Evolutionary conservation across 2,329 filamentous ascomycete species (phyloP).

Genomic region (Diaporthe helianthi): DNA sequence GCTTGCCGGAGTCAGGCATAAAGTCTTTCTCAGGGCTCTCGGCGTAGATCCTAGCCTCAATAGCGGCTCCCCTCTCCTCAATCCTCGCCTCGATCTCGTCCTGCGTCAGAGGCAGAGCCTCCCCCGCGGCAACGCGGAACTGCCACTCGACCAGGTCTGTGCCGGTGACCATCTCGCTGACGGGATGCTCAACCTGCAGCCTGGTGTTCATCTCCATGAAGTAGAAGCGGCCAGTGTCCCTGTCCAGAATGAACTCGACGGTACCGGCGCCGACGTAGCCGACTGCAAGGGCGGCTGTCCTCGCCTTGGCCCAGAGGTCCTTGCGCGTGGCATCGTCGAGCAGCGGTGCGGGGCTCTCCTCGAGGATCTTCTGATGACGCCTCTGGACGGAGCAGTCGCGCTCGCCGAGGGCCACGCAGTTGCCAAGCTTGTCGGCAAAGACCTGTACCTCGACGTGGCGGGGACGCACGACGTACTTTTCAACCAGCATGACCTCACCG

Average conservation of each 20-base stretch:
- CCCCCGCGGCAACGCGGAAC: constrained; percentile 73
- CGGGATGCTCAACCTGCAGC: constrained; percentile 95
- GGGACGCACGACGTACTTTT: constrained; percentile 80
- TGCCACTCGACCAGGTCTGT: constrained; percentile 93
- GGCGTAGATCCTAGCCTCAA: constrained; percentile 96
- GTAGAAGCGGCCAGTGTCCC: constrained; percentile 80
- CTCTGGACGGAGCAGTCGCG: constrained; percentile 88
- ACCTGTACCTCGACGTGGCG: constrained; percentile 91
- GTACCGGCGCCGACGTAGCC: constrained; percentile 91
- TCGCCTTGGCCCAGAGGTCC: constrained; percentile 71
- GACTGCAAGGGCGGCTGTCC: constrained; percentile 74
- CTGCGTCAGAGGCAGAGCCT: constrained; percentile 63
- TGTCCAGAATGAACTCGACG: constrained; percentile 89
- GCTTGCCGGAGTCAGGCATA: constrained; percentile 88
- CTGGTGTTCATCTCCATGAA: constrained; percentile 87
- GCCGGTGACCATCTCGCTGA: constrained; percentile 75
- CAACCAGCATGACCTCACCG: constrained; percentile 81
- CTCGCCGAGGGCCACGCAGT: constrained; percentile 84
- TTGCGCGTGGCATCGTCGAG: constrained; percentile 63
- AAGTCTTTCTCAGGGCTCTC: constrained; percentile 93
- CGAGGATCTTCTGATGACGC: constrained; percentile 88
- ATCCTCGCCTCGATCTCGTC: constrained; percentile 77
- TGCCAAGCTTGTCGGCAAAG: constrained; percentile 81
- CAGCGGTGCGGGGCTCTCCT: constrained; percentile 83
- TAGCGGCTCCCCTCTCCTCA: constrained; percentile 78